Percentiles rank a stretch among this genome's conserved stretches.
Evolutionary conservation across 2,329 filamentous ascomycete species (phyloP).

Genomic region (Fusarium multiceps): DNA sequence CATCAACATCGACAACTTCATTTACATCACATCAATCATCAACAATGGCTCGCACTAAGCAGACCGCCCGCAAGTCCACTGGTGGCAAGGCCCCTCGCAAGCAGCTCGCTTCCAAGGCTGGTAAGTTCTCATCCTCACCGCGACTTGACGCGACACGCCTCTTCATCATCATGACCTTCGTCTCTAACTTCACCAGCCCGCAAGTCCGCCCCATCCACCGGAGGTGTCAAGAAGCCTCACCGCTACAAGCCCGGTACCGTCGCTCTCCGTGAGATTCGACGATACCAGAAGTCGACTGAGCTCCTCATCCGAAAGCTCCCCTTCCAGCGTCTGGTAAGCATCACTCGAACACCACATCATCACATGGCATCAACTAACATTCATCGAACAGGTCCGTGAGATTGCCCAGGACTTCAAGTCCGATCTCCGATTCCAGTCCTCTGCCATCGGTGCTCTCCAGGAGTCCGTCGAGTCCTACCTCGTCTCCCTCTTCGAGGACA

Average conservation of each 20-base stretch:
- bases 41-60: constrained; percentile 74
- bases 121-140: constrained; percentile 38
- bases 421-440: constrained; percentile 96
- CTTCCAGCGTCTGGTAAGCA: constrained; percentile 88
- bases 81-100: constrained; percentile 86
- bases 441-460: constrained; percentile 95
- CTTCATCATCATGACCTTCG: constrained; percentile 2
- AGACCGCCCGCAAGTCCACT: constrained; percentile 79
- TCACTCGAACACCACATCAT: too few species aligned
- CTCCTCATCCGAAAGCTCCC: constrained; percentile 96
- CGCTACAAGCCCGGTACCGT: constrained; percentile 92
- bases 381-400: constrained; percentile 77
- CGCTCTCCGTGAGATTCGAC: constrained; percentile 97
- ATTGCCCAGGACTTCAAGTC: constrained; percentile 97
- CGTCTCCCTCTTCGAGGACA: constrained; percentile 97
- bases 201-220: constrained; percentile 97
- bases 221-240: constrained; percentile 96
- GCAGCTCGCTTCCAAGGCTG: constrained; percentile 99
- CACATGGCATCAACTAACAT: constrained; percentile 9
- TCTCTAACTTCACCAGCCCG: constrained; percentile 63
- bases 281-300: constrained; percentile 97
- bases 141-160: constrained; percentile 30
- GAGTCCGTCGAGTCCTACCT: constrained; percentile 99
- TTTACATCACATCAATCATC: constrained; percentile 50
- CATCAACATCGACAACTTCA: constrained; percentile 44